These are phyloP conservation scores for Carnegiea gigantea DNA, from an alignment of 179 eudicot genomes.

Conservation along the genomic window DNA sequence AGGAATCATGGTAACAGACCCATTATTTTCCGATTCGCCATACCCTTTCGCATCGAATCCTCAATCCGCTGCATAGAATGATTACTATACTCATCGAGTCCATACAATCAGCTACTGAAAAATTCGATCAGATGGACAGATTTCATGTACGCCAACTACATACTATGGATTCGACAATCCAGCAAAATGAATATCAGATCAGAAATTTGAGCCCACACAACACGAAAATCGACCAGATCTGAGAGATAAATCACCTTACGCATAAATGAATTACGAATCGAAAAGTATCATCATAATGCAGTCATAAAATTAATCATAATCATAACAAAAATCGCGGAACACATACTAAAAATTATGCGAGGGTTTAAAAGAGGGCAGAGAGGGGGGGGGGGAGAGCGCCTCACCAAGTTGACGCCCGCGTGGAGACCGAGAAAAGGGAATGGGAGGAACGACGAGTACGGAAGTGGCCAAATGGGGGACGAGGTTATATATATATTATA, in stretches of 20 bases:
- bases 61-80: too few relatives aligned
- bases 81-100: not conserved
- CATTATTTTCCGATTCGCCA: too few relatives aligned
- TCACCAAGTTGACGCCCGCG: conserved; percentile 3
- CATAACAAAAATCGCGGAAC: not conserved
- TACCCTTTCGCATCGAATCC: not conserved
- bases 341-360: not conserved
- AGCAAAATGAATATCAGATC: not conserved
- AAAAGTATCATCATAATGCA: not conserved
- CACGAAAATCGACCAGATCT: conserved; percentile 6
- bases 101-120: not conserved
- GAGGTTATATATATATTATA: not conserved
- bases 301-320: not conserved
- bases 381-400: not conserved
- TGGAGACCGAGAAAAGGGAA: not conserved
- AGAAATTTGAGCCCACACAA: not conserved
- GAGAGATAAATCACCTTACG: not conserved
- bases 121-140: not conserved
- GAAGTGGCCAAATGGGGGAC: not conserved
- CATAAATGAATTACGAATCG: not conserved
- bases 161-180: not conserved
- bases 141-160: not conserved
- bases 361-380: not conserved
- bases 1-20: not conserved
- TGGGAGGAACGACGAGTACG: not conserved